Percentiles rank a stretch among this genome's conserved stretches.
Conservation (phyloP, 2,329 filamentous ascomycete genomes). For the Colletotrichum sidae region DNA sequence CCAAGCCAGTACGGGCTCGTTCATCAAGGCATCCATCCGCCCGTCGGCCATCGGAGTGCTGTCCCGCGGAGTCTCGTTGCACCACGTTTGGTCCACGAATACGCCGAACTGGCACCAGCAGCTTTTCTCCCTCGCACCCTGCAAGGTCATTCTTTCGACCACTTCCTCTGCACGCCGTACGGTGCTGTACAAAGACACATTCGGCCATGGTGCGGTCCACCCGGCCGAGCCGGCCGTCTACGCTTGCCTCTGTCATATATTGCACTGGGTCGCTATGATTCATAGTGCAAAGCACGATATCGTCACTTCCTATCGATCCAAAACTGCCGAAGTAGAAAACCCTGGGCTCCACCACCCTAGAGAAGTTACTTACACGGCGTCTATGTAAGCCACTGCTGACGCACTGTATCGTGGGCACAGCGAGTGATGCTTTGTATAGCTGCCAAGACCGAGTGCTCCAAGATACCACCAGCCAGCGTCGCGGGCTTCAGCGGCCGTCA, state of each 20-base stretch:
- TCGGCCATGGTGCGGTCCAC: conserved; percentile 19
- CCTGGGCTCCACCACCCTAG: conserved; percentile 33
- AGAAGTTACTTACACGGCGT: conserved; percentile 23
- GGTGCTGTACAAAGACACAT: neutral
- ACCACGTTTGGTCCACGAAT: no score
- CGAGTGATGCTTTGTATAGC: no score
- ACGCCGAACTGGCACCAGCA: no score
- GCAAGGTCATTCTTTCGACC: neutral
- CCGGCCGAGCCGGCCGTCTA: conserved; percentile 11
- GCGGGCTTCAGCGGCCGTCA: conserved; percentile 8
- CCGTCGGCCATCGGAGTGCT: no score
- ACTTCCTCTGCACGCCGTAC: neutral
- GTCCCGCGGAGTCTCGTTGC: no score
- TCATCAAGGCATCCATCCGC: no score
- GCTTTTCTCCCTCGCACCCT: no score
- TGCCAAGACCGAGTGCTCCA: neutral
- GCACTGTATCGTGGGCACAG: no score
- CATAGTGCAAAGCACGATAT: conserved; percentile 37
- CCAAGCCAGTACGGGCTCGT: no score
- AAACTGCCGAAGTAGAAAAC: conserved; percentile 35
- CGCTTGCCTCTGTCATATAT: conserved; percentile 34
- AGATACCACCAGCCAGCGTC: conserved; percentile 10
- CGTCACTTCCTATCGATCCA: conserved; percentile 38
- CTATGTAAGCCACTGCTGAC: conserved; percentile 13
- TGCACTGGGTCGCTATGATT: conserved; percentile 32